These are phyloP conservation scores for Coelastrella sp. DNA, from an alignment of 139 green algal species.

Conservation along the genomic window DNA sequence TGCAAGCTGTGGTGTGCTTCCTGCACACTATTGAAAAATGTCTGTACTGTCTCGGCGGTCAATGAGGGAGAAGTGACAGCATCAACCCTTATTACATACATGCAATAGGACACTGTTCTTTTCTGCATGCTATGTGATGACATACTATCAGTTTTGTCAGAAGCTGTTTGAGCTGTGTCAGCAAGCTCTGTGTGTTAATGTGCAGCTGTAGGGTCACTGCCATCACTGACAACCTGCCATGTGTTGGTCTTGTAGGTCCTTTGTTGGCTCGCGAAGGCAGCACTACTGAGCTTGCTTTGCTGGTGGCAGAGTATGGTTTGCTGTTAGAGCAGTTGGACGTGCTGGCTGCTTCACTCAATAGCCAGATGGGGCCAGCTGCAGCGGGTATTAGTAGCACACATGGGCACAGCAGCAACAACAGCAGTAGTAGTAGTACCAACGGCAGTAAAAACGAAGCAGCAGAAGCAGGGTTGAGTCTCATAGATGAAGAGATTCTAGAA, in stretches of 20 bases:
- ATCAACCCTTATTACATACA: too few species aligned
- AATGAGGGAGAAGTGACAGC: too few species aligned
- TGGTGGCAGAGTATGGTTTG: slow-evolving; percentile 90
- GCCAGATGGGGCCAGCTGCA: background rate
- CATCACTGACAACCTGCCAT: too few species aligned
- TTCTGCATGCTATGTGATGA: too few species aligned
- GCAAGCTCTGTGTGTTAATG: background rate
- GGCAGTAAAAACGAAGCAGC: slow-evolving; percentile 15
- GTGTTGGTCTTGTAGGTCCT: slow-evolving; percentile 48
- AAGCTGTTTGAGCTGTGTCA: background rate
- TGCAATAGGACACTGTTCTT: too few species aligned
- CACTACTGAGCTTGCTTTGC: slow-evolving; percentile 87
- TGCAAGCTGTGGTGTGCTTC: too few species aligned
- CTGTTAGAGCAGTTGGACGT: slow-evolving; percentile 82
- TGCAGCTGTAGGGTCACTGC: too few species aligned
- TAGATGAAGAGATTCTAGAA: slow-evolving; percentile 71
- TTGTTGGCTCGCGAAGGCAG: slow-evolving; percentile 61
- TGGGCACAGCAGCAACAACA: slow-evolving; percentile 9
- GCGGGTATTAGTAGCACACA: slow-evolving; percentile 31
- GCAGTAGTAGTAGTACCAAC: slow-evolving; percentile 32
- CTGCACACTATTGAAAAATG: too few species aligned
- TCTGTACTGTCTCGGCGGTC: too few species aligned
- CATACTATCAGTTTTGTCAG: too few species aligned
- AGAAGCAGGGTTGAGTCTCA: slow-evolving; percentile 19
- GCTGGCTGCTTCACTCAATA: slow-evolving; percentile 59